phyloP scores from a whole-genome alignment of 1,284 basidiomycete species.

The Trametes sp. region DNA sequence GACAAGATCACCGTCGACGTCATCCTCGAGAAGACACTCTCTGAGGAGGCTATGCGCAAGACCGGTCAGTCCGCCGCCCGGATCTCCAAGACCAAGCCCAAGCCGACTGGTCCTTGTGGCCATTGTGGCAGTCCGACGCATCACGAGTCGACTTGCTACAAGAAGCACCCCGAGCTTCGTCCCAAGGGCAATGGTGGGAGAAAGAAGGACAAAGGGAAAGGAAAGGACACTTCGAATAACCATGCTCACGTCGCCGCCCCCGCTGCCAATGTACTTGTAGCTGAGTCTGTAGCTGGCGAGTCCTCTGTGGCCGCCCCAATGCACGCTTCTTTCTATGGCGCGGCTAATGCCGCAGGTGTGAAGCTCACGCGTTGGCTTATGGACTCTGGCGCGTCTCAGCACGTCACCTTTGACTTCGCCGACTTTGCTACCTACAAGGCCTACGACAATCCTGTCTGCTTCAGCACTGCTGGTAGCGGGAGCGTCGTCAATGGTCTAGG shows the following conservation, averaged over 20 bases:
- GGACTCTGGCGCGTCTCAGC: conserved; percentile 15
- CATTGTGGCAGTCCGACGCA: neutral
- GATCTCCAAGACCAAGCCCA: conserved; percentile 5
- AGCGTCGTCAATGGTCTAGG: neutral
- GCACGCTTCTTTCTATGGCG: conserved; percentile 7
- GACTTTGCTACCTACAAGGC: neutral
- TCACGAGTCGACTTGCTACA: neutral
- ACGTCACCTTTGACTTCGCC: conserved; percentile 3
- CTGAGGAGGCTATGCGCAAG: conserved; percentile 8
- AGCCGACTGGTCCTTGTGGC: neutral
- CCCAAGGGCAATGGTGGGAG: neutral
- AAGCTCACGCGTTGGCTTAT: conserved; percentile 9
- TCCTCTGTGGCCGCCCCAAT: neutral
- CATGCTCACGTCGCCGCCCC: neutral
- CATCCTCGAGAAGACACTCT: neutral
- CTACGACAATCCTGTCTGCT: neutral
- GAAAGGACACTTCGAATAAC: conserved; percentile 6
- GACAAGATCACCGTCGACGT: neutral
- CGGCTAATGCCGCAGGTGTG: conserved; percentile 4
- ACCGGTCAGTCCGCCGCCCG: neutral
- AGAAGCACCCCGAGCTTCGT: neutral
- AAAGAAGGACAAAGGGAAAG: conserved; percentile 7
- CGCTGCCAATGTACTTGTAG: conserved; percentile 9
- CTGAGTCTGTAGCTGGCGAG: neutral
- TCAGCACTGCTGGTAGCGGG: neutral